Evolutionary conservation across 2,329 filamentous ascomycete genomes (phyloP).

Genomic region (Alternaria sp.): DNA sequence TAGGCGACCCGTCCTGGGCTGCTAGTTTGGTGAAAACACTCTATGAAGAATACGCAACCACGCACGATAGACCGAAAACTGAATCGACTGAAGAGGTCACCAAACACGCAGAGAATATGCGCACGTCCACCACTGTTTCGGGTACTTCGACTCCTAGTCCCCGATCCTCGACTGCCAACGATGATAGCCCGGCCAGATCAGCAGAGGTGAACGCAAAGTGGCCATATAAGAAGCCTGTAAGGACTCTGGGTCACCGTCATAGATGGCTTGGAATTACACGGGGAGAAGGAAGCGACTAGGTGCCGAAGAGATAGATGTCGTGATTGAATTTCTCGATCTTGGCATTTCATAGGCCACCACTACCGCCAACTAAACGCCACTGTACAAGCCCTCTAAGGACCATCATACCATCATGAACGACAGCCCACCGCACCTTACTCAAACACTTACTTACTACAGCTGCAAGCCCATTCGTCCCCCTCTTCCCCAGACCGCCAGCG

Average conservation of each 20-base stretch:
- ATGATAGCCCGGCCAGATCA: not conserved
- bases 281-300: not conserved
- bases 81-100: not conserved
- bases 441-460: conserved; percentile 63
- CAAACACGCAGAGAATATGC: not conserved
- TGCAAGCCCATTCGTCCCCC: conserved; percentile 60
- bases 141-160: not conserved
- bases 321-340: not conserved
- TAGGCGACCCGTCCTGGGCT: not conserved
- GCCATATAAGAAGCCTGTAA: not conserved
- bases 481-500: conserved; percentile 54
- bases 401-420: conserved; percentile 67
- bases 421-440: conserved; percentile 66
- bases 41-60: not conserved
- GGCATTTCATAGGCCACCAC: conserved; percentile 14
- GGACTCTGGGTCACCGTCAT: not conserved
- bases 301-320: not conserved
- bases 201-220: not conserved
- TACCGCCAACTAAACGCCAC: conserved; percentile 46
- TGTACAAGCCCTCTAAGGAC: conserved; percentile 56
- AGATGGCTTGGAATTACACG: not conserved
- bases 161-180: not conserved
- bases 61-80: not conserved
- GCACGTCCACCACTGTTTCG: not conserved
- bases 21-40: not conserved